Evolutionary conservation across 2,329 filamentous ascomycete species (phyloP).

Genomic region (Boeremia lycopersici): DNA sequence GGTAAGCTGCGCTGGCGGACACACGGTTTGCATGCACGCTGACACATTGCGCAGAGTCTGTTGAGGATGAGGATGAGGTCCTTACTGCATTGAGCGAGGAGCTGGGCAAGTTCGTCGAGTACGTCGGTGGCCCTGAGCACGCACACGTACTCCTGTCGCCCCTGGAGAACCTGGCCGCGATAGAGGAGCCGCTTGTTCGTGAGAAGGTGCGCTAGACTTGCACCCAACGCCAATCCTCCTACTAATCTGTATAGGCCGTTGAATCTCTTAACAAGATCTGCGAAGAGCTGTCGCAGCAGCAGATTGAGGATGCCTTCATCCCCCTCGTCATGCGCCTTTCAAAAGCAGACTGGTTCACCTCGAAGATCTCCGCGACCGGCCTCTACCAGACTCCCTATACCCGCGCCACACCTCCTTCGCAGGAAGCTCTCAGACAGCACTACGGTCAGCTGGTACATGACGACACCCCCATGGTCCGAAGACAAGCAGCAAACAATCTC

Average conservation of each 20-base stretch:
- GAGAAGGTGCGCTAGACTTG: slow-evolving; percentile 74
- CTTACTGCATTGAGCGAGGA: slow-evolving; percentile 96
- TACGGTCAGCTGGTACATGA: slow-evolving; percentile 94
- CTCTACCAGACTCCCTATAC: slow-evolving; percentile 93
- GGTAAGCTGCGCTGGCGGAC: slow-evolving; percentile 65
- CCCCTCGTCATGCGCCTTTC: slow-evolving; percentile 93
- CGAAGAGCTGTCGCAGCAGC: slow-evolving; percentile 83
- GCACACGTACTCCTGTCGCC: slow-evolving; percentile 96
- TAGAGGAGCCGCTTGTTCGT: slow-evolving; percentile 95
- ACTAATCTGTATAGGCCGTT: slow-evolving; percentile 72
- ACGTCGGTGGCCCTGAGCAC: slow-evolving; percentile 91
- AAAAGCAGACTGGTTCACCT: slow-evolving; percentile 99
- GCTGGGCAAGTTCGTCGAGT: slow-evolving; percentile 95
- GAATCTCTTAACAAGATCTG: slow-evolving; percentile 99
- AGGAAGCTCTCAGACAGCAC: slow-evolving; percentile 89
- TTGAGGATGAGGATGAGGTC: slow-evolving; percentile 98
- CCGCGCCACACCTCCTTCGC: slow-evolving; percentile 84
- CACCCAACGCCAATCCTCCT: background rate
- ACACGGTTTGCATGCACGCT: slow-evolving; percentile 39
- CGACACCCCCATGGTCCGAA: slow-evolving; percentile 98
- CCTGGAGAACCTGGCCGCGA: slow-evolving; percentile 95
- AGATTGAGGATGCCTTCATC: slow-evolving; percentile 97
- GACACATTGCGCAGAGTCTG: slow-evolving; percentile 72
- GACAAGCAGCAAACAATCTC: slow-evolving; percentile 94
- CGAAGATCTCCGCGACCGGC: slow-evolving; percentile 96